Evolutionary conservation across 176 grass and related monocot genomes (phyloP).

Genomic region (Areca catechu): DNA sequence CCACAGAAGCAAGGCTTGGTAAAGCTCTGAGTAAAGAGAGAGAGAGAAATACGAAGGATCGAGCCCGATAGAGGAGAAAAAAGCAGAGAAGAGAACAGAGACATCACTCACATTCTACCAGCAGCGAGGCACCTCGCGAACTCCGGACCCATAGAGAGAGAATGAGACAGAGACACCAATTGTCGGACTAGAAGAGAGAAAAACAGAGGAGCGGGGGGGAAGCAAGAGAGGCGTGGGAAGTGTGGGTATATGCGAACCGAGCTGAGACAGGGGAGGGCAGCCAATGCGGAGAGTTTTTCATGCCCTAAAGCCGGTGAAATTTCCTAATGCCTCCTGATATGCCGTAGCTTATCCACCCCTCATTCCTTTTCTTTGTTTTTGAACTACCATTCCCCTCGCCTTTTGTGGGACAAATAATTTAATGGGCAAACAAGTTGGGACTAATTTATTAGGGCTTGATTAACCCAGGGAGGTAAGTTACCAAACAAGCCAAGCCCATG

Average conservation of each 20-base stretch:
- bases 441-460: background rate
- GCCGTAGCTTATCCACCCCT: background rate
- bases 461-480: background rate
- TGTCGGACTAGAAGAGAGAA: background rate
- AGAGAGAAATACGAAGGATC: conserved; percentile 5
- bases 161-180: conserved; percentile 12
- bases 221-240: background rate
- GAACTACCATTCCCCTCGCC: background rate
- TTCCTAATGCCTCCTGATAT: background rate
- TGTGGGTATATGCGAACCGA: background rate
- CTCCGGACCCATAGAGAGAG: conserved; percentile 15
- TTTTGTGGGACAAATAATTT: background rate
- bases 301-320: background rate
- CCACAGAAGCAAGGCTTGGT: background rate
- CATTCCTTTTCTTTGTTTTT: background rate
- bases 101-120: conserved; percentile 18
- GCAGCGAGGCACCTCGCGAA: conserved; percentile 10
- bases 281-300: conserved; percentile 22
- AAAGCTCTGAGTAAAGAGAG: conserved; percentile 1
- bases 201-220: background rate
- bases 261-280: conserved; percentile 3
- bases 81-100: background rate
- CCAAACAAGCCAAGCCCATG: background rate
- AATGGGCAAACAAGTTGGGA: background rate
- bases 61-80: conserved; percentile 7